These are phyloP conservation scores for Grosmannia clavigera DNA, from an alignment of 2,329 filamentous ascomycete species.

Conservation along the genomic window DNA sequence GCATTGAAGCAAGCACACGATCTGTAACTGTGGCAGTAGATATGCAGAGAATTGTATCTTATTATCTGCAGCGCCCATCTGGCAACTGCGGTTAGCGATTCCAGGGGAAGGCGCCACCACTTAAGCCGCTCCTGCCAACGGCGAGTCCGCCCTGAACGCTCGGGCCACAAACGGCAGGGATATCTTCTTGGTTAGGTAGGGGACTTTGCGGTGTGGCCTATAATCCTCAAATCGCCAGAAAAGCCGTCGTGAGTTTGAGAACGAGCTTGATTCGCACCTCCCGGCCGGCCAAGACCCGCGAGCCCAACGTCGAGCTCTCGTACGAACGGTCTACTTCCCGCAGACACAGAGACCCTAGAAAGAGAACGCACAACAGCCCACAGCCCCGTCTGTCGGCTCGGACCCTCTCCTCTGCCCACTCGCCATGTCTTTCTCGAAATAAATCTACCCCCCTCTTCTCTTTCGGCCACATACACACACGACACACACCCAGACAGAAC, in stretches of 20 bases:
- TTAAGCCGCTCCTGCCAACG: no score
- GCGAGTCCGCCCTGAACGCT: background rate
- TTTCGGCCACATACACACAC: background rate
- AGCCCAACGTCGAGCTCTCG: background rate
- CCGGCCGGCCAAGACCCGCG: background rate
- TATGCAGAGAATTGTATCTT: no score
- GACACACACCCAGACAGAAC: background rate
- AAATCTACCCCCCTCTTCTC: background rate
- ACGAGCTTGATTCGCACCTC: no score
- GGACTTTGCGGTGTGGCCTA: no score
- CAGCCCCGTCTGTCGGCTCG: background rate
- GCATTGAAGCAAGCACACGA: background rate
- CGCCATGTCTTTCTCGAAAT: conserved; percentile 5
- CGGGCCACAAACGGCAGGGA: background rate
- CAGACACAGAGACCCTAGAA: background rate
- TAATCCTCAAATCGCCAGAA: no score
- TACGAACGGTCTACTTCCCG: background rate
- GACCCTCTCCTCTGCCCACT: background rate
- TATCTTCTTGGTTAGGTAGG: no score
- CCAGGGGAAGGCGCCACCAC: no score
- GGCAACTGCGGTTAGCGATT: background rate
- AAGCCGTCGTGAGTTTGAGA: no score
- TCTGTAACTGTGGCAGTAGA: background rate
- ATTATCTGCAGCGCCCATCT: background rate
- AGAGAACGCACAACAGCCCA: background rate